phyloP scores from a whole-genome alignment of 2,329 filamentous ascomycete species.

The Dactylonectria macrodidyma region DNA sequence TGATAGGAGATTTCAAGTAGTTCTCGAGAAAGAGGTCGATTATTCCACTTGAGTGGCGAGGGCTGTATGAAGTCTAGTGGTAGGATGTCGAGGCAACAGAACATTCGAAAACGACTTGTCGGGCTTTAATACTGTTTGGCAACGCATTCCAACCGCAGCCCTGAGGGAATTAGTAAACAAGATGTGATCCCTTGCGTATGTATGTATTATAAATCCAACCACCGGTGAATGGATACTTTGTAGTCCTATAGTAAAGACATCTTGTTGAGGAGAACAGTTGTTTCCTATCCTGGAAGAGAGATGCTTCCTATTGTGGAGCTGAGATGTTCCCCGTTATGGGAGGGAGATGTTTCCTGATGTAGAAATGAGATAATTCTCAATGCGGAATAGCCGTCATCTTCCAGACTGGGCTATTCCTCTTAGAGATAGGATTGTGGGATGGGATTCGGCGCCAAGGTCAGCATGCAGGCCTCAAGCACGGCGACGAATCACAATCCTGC shows the following conservation, averaged over 20 bases:
- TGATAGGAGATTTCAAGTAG: background rate
- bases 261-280: background rate
- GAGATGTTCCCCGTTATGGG: constrained; percentile 14
- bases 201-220: too few relatives aligned
- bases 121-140: background rate
- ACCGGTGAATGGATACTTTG: too few relatives aligned
- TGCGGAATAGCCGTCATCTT: background rate
- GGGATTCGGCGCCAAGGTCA: too few relatives aligned
- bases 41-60: background rate
- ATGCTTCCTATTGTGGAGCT: background rate
- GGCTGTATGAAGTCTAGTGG: background rate
- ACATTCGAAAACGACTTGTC: background rate
- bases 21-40: background rate
- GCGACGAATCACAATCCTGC: too few relatives aligned
- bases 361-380: constrained; percentile 10
- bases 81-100: background rate
- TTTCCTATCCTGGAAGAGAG: background rate
- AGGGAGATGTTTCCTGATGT: constrained; percentile 17
- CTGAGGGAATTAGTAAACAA: too few relatives aligned
- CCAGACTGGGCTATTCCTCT: too few relatives aligned
- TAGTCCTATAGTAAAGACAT: background rate
- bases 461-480: too few relatives aligned
- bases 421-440: too few relatives aligned
- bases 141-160: background rate
- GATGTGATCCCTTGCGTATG: too few relatives aligned